These are phyloP conservation scores for Paxillus involutus DNA, from an alignment of 768 basidiomycete species.

Conservation along the genomic window DNA sequence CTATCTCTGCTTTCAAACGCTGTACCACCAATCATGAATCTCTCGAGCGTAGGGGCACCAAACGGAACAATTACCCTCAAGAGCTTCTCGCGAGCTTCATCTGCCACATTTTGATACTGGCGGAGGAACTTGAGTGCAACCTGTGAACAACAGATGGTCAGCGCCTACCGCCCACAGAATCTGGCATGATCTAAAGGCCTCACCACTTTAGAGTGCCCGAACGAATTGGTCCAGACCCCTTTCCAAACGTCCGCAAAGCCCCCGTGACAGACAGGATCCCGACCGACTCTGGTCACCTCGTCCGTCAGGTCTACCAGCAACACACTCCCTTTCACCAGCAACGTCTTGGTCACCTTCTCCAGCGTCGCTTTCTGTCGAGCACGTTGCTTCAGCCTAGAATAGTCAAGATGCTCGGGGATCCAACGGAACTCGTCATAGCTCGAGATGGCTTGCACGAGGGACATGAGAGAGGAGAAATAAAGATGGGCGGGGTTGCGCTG, in stretches of 20 bases:
- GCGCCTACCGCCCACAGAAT: background rate
- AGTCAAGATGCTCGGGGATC: slow-evolving; percentile 53
- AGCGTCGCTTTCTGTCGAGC: slow-evolving; percentile 57
- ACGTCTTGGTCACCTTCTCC: slow-evolving; percentile 55
- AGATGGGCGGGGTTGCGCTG: slow-evolving; percentile 50
- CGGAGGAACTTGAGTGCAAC: slow-evolving; percentile 61
- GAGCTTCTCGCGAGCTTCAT: slow-evolving; percentile 51
- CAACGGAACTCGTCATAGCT: slow-evolving; percentile 60
- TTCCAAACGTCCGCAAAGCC: slow-evolving; percentile 65
- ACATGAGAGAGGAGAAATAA: slow-evolving; percentile 53
- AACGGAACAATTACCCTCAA: slow-evolving; percentile 38
- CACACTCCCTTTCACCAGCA: slow-evolving; percentile 49
- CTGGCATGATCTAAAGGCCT: background rate
- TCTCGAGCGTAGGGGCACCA: background rate
- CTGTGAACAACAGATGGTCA: slow-evolving; percentile 23
- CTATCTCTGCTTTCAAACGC: slow-evolving; percentile 57
- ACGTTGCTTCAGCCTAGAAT: slow-evolving; percentile 53
- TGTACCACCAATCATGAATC: slow-evolving; percentile 18
- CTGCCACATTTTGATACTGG: slow-evolving; percentile 44
- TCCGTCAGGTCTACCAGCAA: slow-evolving; percentile 56
- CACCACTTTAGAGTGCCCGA: slow-evolving; percentile 33
- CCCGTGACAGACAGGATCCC: slow-evolving; percentile 50
- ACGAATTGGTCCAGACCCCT: slow-evolving; percentile 51
- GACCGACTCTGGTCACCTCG: slow-evolving; percentile 47
- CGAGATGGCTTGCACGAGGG: slow-evolving; percentile 50